Base-by-base conservation (phyloP, 345 rosid genomes). In the Salix brachista region DNA sequence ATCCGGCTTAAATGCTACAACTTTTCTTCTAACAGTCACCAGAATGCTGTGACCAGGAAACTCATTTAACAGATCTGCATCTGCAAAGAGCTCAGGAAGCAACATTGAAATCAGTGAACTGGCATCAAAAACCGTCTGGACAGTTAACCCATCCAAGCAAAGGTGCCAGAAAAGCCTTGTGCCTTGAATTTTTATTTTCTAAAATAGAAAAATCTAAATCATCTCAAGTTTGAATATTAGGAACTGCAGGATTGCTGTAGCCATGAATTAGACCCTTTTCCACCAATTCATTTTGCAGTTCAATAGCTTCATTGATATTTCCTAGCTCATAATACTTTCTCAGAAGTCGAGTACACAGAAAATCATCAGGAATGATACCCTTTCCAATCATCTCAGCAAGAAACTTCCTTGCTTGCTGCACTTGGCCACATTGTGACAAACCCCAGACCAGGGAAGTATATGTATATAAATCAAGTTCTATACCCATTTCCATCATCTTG, bases 401-500 rank as follows among this genome's bases (percentile, higher is more conserved):
- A 69, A 86, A 86, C 23, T 75, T 67, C 80, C 91, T 86, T 32
- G 91, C 94, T 80, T 72, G 84, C 64, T 82, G 81, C 84, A 89
- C 65, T 81, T 82, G 82, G 77, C 87, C 88, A 82, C 89, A 87
- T 11, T 80, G 90, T 19, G 86, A 83, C 68, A 88, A 61, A 19
- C 97, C 94, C 85, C 87, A 90, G 28, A 89, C 87, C 65, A 91
- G 80, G 28, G 92, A 81, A 79, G 97, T 91, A 75, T 88, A 91
- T 37, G 92, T 90, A 73, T 80, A 79, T 74, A 88, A 80, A 86
- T 91, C 94, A 85, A 91, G 91, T 78, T 90, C 84, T 75, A 87
- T 68, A 74, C 90, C 92, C 54, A 73, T 75, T 82, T 91, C 92
- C 74, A 34, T 74, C 94, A 89, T 91, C 77, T 72, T 82, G 73